Percentiles rank a stretch among this genome's conserved stretches.
Conservation (phyloP, 2,329 filamentous ascomycete species). For the Nothomitra cinnamomea region DNA sequence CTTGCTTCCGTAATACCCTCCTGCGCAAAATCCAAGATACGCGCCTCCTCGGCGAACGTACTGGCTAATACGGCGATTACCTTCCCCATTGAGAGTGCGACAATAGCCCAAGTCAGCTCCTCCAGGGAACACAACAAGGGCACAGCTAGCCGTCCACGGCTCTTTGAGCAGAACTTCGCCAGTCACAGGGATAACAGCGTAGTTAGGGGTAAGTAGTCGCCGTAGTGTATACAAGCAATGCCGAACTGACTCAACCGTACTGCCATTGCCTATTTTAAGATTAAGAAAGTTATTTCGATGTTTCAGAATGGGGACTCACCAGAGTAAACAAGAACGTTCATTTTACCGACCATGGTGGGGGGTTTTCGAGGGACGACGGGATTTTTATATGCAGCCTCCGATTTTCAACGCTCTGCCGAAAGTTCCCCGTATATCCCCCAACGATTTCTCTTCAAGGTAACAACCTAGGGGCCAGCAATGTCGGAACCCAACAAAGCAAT, state of each 20-base stretch:
- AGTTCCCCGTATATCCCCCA: not conserved
- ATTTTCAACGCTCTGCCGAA: not conserved
- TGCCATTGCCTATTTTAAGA: slow-evolving; percentile 49
- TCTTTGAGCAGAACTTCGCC: slow-evolving; percentile 71
- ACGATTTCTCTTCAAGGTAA: not conserved
- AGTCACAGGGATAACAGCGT: slow-evolving; percentile 77
- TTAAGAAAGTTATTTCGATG: slow-evolving; percentile 2
- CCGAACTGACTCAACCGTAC: slow-evolving; percentile 72
- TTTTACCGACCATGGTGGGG: slow-evolving; percentile 34
- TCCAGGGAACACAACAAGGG: slow-evolving; percentile 78
- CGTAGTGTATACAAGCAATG: slow-evolving; percentile 80
- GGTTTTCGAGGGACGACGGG: slow-evolving; percentile 31
- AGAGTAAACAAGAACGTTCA: slow-evolving; percentile 90
- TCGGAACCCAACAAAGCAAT: slow-evolving; percentile 37
- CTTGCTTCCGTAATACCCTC: slow-evolving; percentile 73
- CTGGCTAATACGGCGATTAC: slow-evolving; percentile 68
- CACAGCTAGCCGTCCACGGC: slow-evolving; percentile 77
- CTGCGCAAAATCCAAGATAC: slow-evolving; percentile 86
- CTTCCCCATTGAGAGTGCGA: slow-evolving; percentile 67
- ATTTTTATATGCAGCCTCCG: not conserved
- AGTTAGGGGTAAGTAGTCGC: slow-evolving; percentile 71
- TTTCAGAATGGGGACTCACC: slow-evolving; percentile 32
- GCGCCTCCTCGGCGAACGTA: slow-evolving; percentile 73
- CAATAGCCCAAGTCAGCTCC: slow-evolving; percentile 92
- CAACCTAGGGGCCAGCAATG: slow-evolving; percentile 25